phyloP scores from a whole-genome alignment of 495 filamentous ascomycete species.

The Chaetomium tenue region DNA sequence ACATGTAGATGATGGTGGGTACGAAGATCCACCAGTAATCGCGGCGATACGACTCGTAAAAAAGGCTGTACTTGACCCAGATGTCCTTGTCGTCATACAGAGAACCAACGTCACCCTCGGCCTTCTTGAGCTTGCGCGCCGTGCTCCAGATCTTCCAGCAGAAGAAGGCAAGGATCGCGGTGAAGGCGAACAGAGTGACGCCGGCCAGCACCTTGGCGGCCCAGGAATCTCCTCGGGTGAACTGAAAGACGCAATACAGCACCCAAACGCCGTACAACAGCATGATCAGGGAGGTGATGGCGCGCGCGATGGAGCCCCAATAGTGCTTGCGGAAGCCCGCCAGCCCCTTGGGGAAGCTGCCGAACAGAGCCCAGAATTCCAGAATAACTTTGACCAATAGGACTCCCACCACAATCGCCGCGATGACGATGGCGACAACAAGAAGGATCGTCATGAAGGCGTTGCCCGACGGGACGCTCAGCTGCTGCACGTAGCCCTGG shows the following conservation, averaged over 20 bases:
- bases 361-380: constrained; percentile 88
- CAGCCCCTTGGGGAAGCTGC: constrained; percentile 77
- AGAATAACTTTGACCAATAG: constrained; percentile 88
- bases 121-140: constrained; percentile 68
- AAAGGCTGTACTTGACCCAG: constrained; percentile 94
- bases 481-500: constrained; percentile 69
- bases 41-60: constrained; percentile 93
- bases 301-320: constrained; percentile 84
- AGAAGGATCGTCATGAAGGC: constrained; percentile 95
- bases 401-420: constrained; percentile 79
- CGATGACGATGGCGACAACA: constrained; percentile 84
- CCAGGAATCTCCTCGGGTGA: constrained; percentile 93
- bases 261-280: constrained; percentile 94
- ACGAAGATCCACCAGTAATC: constrained; percentile 97
- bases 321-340: constrained; percentile 90
- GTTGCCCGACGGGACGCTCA: constrained; percentile 81
- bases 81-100: constrained; percentile 87
- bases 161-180: constrained; percentile 73
- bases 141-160: constrained; percentile 75
- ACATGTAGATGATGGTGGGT: constrained; percentile 87
- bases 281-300: constrained; percentile 87
- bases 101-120: constrained; percentile 67
- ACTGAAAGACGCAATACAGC: constrained; percentile 93
- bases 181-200: constrained; percentile 78
- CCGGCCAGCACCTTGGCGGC: constrained; percentile 83